A percentile compares a stretch with the other conserved stretches of the same genome.
These are phyloP conservation scores for Botrytis pseudocinerea DNA, from an alignment of 2,329 filamentous ascomycete genomes.

Conservation along the genomic window DNA sequence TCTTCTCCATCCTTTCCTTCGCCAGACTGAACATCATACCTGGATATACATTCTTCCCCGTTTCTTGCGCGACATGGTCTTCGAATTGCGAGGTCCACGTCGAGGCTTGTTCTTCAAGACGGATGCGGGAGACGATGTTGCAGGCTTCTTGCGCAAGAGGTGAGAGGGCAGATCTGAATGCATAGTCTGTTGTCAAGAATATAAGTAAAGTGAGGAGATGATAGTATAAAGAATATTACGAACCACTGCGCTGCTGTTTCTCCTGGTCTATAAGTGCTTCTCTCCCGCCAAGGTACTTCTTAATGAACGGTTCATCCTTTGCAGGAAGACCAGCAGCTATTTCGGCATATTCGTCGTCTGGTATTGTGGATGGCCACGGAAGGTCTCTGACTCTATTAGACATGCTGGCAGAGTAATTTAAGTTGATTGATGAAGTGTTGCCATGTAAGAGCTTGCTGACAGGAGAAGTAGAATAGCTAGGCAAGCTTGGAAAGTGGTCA, in stretches of 20 bases:
- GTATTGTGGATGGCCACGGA: conserved; percentile 38
- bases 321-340: conserved; percentile 57
- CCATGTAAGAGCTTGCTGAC: not conserved
- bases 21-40: conserved; percentile 93
- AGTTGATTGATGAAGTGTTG: not conserved
- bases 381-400: conserved; percentile 34
- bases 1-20: conserved; percentile 81
- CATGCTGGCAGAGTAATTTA: conserved; percentile 28
- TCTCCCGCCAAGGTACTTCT: conserved; percentile 77
- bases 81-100: conserved; percentile 77
- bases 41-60: conserved; percentile 69
- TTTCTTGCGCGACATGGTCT: conserved; percentile 63
- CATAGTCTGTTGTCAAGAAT: conserved; percentile 53
- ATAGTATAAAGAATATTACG: conserved; percentile 29
- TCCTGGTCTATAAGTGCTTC: conserved; percentile 77
- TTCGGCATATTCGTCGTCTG: conserved; percentile 60
- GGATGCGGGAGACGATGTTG: conserved; percentile 76
- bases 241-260: conserved; percentile 78
- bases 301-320: conserved; percentile 71
- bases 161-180: conserved; percentile 73
- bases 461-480: not conserved
- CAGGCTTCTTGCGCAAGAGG: conserved; percentile 77
- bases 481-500: not conserved
- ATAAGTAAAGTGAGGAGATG: conserved; percentile 35
- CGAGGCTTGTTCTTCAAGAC: conserved; percentile 71